Evolutionary conservation across 2,329 filamentous ascomycete species (phyloP).

Genomic region (Furcasterigmium furcatum): DNA sequence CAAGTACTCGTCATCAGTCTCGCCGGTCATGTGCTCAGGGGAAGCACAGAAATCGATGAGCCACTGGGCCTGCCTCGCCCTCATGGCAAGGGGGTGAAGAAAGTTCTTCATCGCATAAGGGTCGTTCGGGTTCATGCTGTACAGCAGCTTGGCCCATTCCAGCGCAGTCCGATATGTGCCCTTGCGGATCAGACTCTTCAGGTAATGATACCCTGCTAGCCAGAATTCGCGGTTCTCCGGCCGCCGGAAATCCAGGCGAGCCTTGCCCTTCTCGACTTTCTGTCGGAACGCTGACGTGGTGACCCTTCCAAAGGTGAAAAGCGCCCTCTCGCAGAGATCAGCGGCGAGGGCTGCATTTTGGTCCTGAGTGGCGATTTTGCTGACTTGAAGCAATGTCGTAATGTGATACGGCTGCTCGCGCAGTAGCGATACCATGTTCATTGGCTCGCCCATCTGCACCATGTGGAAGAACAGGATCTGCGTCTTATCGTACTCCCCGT

Average conservation of each 20-base stretch:
- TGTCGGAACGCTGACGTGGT: constrained; percentile 78
- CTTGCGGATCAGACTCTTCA: constrained; percentile 79
- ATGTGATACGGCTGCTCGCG: constrained; percentile 70
- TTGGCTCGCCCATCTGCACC: constrained; percentile 81
- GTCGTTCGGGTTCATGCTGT: constrained; percentile 72
- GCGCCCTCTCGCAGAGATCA: constrained; percentile 83
- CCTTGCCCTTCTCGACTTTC: constrained; percentile 73
- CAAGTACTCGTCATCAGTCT: constrained; percentile 59
- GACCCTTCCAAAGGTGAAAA: constrained; percentile 91
- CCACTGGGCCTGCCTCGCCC: constrained; percentile 72
- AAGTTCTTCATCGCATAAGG: constrained; percentile 80
- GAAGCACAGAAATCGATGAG: constrained; percentile 66
- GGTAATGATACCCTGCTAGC: constrained; percentile 85
- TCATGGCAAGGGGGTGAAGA: constrained; percentile 81
- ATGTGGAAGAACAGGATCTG: constrained; percentile 75
- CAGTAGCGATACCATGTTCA: constrained; percentile 75
- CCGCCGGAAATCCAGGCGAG: constrained; percentile 74
- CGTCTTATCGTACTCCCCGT: constrained; percentile 66
- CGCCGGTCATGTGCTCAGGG: constrained; percentile 33
- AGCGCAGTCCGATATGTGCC: constrained; percentile 92
- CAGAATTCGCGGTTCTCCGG: constrained; percentile 92
- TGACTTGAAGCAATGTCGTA: constrained; percentile 89
- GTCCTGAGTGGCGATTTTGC: constrained; percentile 87
- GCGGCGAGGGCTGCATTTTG: constrained; percentile 82
- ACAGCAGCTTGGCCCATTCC: constrained; percentile 87